A percentile compares a stretch with the other conserved stretches of the same genome.
These are phyloP conservation scores for Paraurostyla sp. DNA, from an alignment of 73 alveolate genomes.

Conservation along the genomic window DNA sequence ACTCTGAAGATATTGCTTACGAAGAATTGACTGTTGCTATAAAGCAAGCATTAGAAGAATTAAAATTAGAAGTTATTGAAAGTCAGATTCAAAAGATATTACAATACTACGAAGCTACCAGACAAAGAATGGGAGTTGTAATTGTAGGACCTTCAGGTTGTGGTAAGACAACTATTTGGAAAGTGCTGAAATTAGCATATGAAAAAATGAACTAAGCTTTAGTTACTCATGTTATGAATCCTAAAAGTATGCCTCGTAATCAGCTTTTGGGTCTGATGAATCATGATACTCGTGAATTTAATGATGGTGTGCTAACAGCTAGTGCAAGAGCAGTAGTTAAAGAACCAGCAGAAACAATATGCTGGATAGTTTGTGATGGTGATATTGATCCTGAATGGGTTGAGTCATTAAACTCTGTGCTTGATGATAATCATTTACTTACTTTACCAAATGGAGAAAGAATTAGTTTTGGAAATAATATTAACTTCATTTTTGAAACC, in stretches of 20 bases:
- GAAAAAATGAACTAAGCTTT: conserved; percentile 94
- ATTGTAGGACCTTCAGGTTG: conserved; percentile 99
- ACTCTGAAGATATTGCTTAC: conserved; percentile 97
- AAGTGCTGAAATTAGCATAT: conserved; percentile 96
- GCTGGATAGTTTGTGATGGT: conserved; percentile 99
- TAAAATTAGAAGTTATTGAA: conserved; percentile 94
- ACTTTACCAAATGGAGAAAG: conserved; percentile 99
- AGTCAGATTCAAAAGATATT: conserved; percentile 97
- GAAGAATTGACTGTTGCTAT: conserved; percentile 97
- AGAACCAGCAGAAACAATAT: conserved; percentile 96
- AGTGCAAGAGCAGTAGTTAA: conserved; percentile 99
- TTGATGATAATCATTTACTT: conserved; percentile 99
- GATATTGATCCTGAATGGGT: conserved; percentile 99
- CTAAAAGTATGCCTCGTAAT: conserved; percentile 99
- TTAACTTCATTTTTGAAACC: conserved; percentile 99
- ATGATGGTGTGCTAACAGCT: conserved; percentile 99
- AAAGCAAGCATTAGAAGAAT: conserved; percentile 90
- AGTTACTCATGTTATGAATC: conserved; percentile 98
- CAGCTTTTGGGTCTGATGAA: conserved; percentile 99
- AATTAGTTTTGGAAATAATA: conserved; percentile 97
- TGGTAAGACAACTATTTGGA: conserved; percentile 99
- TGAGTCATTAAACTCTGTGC: conserved; percentile 98
- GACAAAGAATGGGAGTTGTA: conserved; percentile 99
- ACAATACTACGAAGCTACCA: conserved; percentile 99
- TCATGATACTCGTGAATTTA: conserved; percentile 99